phyloP scores from a whole-genome alignment of 2,329 filamentous ascomycete genomes.

The Pseudogymnoascus sp. region DNA sequence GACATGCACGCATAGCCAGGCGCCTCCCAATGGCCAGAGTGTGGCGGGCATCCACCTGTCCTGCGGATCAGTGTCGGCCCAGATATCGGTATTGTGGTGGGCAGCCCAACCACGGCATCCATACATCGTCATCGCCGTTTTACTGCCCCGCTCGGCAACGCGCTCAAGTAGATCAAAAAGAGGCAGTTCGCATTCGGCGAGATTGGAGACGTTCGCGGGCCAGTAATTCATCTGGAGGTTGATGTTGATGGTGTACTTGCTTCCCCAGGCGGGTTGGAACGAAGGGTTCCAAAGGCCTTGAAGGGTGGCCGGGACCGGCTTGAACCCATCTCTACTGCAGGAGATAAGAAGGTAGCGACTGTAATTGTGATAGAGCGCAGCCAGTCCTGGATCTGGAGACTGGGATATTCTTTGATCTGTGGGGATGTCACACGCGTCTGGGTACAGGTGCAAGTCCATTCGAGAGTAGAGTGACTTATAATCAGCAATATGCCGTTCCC shows the following conservation, averaged over 20 bases:
- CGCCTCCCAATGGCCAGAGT: conserved; percentile 34
- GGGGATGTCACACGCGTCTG: conserved; percentile 21
- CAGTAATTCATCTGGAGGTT: conserved; percentile 49
- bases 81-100: conserved; percentile 30
- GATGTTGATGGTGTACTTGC: conserved; percentile 44
- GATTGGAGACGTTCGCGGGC: conserved; percentile 28
- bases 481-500: conserved; percentile 28
- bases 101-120: conserved; percentile 25
- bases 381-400: conserved; percentile 17
- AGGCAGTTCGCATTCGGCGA: conserved; percentile 32
- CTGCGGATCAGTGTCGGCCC: conserved; percentile 29
- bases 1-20: conserved; percentile 35
- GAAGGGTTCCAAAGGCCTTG: conserved; percentile 39
- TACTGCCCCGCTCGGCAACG: conserved; percentile 28
- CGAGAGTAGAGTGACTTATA: conserved; percentile 29
- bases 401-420: conserved; percentile 27
- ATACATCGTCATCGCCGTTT: conserved; percentile 28
- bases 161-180: conserved; percentile 34
- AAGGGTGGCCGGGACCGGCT: conserved; percentile 34
- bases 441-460: conserved; percentile 26
- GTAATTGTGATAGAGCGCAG: conserved; percentile 32
- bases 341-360: conserved; percentile 34
- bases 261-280: conserved; percentile 38
- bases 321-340: conserved; percentile 24
- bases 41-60: conserved; percentile 28